These are phyloP conservation scores for Polytrichum formosum DNA, from an alignment of 225 moss, liverwort and hornwort genomes.

Conservation along the genomic window DNA sequence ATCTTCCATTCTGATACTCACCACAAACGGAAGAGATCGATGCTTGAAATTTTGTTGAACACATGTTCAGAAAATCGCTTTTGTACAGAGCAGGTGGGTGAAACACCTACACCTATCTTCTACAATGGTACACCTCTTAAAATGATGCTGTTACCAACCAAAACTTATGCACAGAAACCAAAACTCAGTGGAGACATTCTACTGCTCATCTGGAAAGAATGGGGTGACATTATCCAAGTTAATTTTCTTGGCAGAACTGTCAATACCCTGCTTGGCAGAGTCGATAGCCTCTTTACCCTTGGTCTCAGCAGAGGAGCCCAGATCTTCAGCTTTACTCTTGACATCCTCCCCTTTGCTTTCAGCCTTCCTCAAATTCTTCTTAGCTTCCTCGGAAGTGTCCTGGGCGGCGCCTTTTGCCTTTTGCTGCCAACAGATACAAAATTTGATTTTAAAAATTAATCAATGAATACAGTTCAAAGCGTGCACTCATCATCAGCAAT, in stretches of 20 bases:
- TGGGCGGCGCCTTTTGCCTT: constrained; percentile 16
- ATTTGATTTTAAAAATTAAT: neutral
- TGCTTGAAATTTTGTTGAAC: too few species aligned
- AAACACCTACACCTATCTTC: too few species aligned
- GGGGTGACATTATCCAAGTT: neutral
- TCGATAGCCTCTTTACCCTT: constrained; percentile 14
- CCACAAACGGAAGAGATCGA: too few species aligned
- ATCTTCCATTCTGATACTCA: too few species aligned
- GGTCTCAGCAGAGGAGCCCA: neutral
- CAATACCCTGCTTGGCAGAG: neutral
- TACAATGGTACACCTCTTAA: too few species aligned
- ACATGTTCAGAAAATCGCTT: too few species aligned
- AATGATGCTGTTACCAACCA: too few species aligned
- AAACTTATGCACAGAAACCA: too few species aligned
- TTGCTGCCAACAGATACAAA: neutral
- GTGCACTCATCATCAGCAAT: too few species aligned
- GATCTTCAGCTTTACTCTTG: constrained; percentile 6
- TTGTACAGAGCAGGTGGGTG: too few species aligned
- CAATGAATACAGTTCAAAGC: neutral
- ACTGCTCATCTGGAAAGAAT: constrained; percentile 7
- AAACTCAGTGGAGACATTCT: neutral
- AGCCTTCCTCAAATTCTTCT: constrained; percentile 16
- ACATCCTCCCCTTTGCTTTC: constrained; percentile 13
- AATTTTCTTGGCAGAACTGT: neutral
- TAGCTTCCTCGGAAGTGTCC: constrained; percentile 11